Conservation (phyloP, 2,329 filamentous ascomycete genomes). For the Colletotrichum sansevieriae region DNA sequence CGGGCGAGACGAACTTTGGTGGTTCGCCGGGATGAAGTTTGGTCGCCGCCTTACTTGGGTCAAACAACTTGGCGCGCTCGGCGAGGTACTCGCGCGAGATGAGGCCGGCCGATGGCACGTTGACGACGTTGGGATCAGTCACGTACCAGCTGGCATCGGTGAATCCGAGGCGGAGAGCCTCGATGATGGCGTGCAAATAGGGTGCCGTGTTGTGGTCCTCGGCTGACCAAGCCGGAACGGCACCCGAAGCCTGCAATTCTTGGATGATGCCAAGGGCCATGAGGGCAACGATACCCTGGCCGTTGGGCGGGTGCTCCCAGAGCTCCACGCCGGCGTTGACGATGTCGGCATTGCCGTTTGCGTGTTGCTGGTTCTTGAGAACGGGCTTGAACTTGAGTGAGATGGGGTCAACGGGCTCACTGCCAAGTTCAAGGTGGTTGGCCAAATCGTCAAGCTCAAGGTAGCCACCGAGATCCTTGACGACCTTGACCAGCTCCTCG, state of each 20-base stretch:
- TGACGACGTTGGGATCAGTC: conserved; percentile 80
- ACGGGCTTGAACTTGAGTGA: conserved; percentile 76
- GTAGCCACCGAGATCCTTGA: conserved; percentile 80
- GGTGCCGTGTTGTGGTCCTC: conserved; percentile 84
- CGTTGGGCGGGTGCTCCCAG: conserved; percentile 98
- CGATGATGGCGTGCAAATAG: conserved; percentile 89
- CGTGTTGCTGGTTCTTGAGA: conserved; percentile 21
- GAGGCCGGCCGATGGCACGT: conserved; percentile 78
- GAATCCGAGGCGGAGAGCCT: conserved; percentile 89
- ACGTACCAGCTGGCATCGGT: conserved; percentile 93
- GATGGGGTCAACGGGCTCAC: conserved; percentile 87
- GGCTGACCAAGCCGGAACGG: conserved; percentile 77
- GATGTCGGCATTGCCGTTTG: conserved; percentile 53
- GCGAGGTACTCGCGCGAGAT: conserved; percentile 82
- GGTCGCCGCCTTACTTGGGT: conserved; percentile 70
- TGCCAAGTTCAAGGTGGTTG: conserved; percentile 76
- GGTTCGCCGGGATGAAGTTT: conserved; percentile 74
- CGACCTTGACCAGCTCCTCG: conserved; percentile 82
- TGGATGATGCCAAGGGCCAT: conserved; percentile 95
- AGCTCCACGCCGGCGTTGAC: conserved; percentile 70
- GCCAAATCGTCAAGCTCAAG: conserved; percentile 84
- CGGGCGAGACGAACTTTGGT: conserved; percentile 69
- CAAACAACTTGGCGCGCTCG: conserved; percentile 72
- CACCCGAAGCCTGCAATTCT: conserved; percentile 80
- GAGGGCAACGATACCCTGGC: conserved; percentile 93